Evolutionary conservation across 805 yeast species (phyloP).

Genomic region (Spathaspora arborariae): DNA sequence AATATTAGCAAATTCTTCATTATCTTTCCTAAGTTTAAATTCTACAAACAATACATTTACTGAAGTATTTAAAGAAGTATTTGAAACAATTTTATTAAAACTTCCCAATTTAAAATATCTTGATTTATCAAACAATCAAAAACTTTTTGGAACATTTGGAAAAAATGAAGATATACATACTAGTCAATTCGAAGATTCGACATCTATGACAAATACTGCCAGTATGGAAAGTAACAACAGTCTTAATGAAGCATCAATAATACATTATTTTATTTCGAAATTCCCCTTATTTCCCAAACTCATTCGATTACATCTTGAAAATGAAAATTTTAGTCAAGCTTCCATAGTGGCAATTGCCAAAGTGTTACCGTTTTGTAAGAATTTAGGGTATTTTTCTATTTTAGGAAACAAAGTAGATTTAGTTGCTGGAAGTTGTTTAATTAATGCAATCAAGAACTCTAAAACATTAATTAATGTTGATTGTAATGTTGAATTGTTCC

Average conservation of each 20-base stretch:
- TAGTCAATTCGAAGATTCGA: background rate
- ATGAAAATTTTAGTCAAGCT: constrained; percentile 54
- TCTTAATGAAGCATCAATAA: constrained; percentile 23
- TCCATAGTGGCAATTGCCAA: constrained; percentile 61
- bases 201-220: background rate
- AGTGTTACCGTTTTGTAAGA: constrained; percentile 63
- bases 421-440: constrained; percentile 59
- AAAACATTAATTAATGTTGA: constrained; percentile 65
- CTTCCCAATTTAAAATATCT: constrained; percentile 62
- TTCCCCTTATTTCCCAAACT: constrained; percentile 67
- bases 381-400: constrained; percentile 65
- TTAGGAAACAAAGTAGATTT: constrained; percentile 60
- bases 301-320: constrained; percentile 67
- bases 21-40: constrained; percentile 57
- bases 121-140: constrained; percentile 70
- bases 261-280: constrained; percentile 54
- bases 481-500: constrained; percentile 58
- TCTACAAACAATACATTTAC: constrained; percentile 55
- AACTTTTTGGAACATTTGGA: constrained; percentile 52
- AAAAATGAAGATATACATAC: background rate
- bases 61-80: constrained; percentile 43
- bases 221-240: background rate
- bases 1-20: constrained; percentile 17
- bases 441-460: constrained; percentile 66
- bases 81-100: constrained; percentile 49